These are phyloP conservation scores for Amanita jacksonii DNA, from an alignment of 768 basidiomycete genomes.

Conservation along the genomic window DNA sequence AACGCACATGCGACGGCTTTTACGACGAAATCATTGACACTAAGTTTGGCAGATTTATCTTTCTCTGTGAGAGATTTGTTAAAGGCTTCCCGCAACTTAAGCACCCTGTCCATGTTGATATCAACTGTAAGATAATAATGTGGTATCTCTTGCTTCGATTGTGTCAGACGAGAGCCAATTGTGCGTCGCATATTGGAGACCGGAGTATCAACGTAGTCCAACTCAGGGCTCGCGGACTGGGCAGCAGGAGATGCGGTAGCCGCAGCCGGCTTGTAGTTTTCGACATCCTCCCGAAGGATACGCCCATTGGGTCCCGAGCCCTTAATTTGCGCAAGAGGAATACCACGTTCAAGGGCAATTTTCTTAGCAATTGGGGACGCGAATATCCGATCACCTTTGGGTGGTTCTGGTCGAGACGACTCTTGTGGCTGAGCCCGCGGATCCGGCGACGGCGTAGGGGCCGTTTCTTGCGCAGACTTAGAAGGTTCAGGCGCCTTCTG, in stretches of 20 bases:
- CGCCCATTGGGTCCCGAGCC: constrained; percentile 92
- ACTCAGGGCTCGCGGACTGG: constrained; percentile 39
- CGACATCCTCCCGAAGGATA: constrained; percentile 91
- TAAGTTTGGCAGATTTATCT: constrained; percentile 88
- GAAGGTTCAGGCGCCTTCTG: constrained; percentile 30
- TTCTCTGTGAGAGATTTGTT: constrained; percentile 81
- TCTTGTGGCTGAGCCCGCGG: constrained; percentile 24
- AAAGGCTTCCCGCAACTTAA: constrained; percentile 92
- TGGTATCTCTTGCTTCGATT: constrained; percentile 92
- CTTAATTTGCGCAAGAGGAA: constrained; percentile 83
- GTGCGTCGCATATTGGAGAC: constrained; percentile 90
- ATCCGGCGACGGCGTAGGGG: constrained; percentile 20
- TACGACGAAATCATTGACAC: constrained; percentile 96
- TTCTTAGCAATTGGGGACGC: constrained; percentile 96
- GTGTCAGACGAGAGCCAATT: constrained; percentile 82
- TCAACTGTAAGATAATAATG: constrained; percentile 97
- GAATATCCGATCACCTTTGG: constrained; percentile 76
- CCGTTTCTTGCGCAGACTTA: constrained; percentile 21
- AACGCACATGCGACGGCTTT: constrained; percentile 91
- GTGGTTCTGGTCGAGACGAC: constrained; percentile 44
- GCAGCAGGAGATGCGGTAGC: constrained; percentile 34
- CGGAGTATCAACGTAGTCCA: constrained; percentile 84
- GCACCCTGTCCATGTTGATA: constrained; percentile 91
- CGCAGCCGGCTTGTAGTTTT: constrained; percentile 65
- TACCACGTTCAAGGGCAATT: constrained; percentile 88